Base-by-base conservation (phyloP, 2,329 filamentous ascomycete genomes). In the Pyrenophora graminea region DNA sequence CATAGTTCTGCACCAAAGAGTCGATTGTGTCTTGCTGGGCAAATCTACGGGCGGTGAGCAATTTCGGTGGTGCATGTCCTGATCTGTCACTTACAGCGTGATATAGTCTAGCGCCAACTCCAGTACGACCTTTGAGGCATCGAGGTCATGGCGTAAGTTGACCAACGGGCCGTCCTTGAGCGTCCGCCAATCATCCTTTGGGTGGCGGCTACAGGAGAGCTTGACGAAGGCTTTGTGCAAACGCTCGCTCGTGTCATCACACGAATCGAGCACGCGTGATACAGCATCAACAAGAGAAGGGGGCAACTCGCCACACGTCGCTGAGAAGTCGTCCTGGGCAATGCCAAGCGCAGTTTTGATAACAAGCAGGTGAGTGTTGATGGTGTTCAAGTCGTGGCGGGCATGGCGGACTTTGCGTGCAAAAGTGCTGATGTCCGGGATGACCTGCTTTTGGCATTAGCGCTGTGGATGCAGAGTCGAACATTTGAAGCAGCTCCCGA, bases 291-390 rank as follows among this genome's bases (percentile, higher is more conserved):
- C 19, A 15, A 70, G 54, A 7, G 62, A 55, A 1, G 44, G n/a
- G 1, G 66, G 67, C 19, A 70, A 30, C 7, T 51, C 58, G 2
- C 54, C 51, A 15, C 49, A 56, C 17, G 48, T 46, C 2, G 51
- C 43, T 4, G 67, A 62, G 43, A 70, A 68, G 45, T 71, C 69
- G 47, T 70, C 67, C 42, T 69, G 67, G 9, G 64, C 59, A 48
- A 71, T 62, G 42, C 68, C 65, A 15, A 71, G 57, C 1, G 63
- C 64, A 6, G 64, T 63, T n/a, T 61, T 66, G 51, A 70, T 64
- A 23, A 69, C 61, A n/a, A 70, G 51, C 25, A 71, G 59, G 33
- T 70, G 62, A 32, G 59, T 56, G 42, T 65, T 70, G 48, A 71
- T 65, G 7, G 58, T 58, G 43, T 68, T 70, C 25, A 70, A 58